Evolutionary conservation across 2,329 filamentous ascomycete genomes (phyloP).

Genomic region (Scedosporium aurantiacum): DNA sequence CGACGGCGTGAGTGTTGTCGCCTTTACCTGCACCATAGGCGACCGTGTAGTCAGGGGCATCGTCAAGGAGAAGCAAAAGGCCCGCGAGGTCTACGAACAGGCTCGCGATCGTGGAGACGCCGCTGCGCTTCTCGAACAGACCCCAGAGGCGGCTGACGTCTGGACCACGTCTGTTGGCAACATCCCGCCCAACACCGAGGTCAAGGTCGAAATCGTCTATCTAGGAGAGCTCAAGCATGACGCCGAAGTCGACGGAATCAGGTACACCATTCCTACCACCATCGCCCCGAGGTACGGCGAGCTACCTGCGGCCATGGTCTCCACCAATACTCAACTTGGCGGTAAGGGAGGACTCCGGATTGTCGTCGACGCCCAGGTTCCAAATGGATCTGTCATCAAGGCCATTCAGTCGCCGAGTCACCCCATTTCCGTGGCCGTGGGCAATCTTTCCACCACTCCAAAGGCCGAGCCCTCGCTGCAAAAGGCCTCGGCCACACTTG

Average conservation of each 20-base stretch:
- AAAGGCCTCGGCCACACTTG: conserved; percentile 51
- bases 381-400: conserved; percentile 43
- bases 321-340: conserved; percentile 2
- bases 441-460: conserved; percentile 36
- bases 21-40: conserved; percentile 54
- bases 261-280: conserved; percentile 56
- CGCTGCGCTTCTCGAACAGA: conserved; percentile 55
- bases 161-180: conserved; percentile 61
- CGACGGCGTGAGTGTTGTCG: conserved; percentile 59
- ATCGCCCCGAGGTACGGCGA: conserved; percentile 57
- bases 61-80: conserved; percentile 55
- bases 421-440: conserved; percentile 54
- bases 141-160: conserved; percentile 48
- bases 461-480: conserved; percentile 39
- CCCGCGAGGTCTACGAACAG: conserved; percentile 45
- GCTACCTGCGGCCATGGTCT: conserved; percentile 25
- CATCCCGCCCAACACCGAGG: conserved; percentile 43
- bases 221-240: conserved; percentile 64
- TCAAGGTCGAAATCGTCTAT: conserved; percentile 53
- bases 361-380: conserved; percentile 31
- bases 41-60: conserved; percentile 48
- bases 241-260: conserved; percentile 52
- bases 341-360: conserved; percentile 12
- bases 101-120: conserved; percentile 48
- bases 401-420: conserved; percentile 57